Base-by-base conservation (phyloP, 306 rosid genomes). In the Rosa persica region DNA sequence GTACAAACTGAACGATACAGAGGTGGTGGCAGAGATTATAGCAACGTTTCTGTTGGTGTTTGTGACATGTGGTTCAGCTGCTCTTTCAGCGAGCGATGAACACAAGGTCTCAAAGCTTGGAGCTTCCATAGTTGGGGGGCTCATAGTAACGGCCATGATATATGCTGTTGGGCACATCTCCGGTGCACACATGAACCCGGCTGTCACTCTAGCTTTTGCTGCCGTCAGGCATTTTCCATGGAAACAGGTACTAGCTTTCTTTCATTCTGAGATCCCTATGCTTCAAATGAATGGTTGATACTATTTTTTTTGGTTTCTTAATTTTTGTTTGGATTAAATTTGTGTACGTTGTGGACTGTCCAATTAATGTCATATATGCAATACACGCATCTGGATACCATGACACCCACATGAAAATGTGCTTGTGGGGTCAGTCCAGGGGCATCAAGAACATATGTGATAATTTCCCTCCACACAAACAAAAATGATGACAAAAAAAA, bases 131-230 rank as follows among this genome's bases (percentile, higher is more conserved):
- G 90, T 89, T 15, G 91, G 89, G 58, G 98, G 98, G 3, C 85
- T 90, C 38, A 83, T 91, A 0, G 94, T 94, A 43, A 90, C 87
- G 0, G 90, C 87, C 19, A 84, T 94, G 98, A 94, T 94, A 76
- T 89, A 94, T 65, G 81, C 94, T 0, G 95, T 91, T 2, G 97
- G 97, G n/a, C 98, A 93, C 78, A 86, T 93, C 79, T 91, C 98
- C 4, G 94, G 97, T 0, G 97, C 96, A 5, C 98, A 93, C 72
- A 90, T 92, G 93, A 93, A 93, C 79, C 98, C 96, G 0, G 94
- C 94, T 0, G 97, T 93, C 39, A 91, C 98, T 75, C 64, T 93
- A 25, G 94, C 97, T 46, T 90, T 93, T 61, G 90, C 97, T 42
- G 74, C 90, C 5, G 67, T 83, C 8, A 38, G 72, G 11, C 94